phyloP scores from a whole-genome alignment of 495 filamentous ascomycete genomes.

The Penicillium pancosmium region DNA sequence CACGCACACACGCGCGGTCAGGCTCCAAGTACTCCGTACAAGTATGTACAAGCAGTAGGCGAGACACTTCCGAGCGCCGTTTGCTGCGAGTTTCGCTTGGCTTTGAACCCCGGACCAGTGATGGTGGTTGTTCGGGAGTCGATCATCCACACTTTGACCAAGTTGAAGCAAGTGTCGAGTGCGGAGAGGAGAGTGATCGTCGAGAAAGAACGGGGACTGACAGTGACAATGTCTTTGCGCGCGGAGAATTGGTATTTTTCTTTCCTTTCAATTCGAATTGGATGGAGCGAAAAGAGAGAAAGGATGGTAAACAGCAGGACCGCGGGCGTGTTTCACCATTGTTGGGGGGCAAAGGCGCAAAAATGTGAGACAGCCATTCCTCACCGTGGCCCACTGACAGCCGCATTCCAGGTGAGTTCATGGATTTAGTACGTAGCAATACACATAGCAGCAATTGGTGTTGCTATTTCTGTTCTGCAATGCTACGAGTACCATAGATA shows the following conservation, averaged over 20 bases:
- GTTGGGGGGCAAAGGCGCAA: slow-evolving; percentile 17
- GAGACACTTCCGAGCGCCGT: not conserved
- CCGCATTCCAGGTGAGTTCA: slow-evolving; percentile 11
- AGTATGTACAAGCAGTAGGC: slow-evolving; percentile 2
- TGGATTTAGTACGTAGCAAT: not conserved
- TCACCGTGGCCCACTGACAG: slow-evolving; percentile 10
- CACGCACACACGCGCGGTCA: slow-evolving; percentile 7
- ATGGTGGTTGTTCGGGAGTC: slow-evolving; percentile 7
- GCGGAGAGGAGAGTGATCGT: slow-evolving; percentile 13
- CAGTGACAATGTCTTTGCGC: too few species aligned
- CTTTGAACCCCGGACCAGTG: slow-evolving; percentile 11
- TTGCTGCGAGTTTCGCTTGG: slow-evolving; percentile 1
- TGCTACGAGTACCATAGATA: too few species aligned
- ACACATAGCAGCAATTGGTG: too few species aligned
- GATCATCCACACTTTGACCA: slow-evolving; percentile 15
- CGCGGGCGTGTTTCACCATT: slow-evolving; percentile 26
- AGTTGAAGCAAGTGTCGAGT: not conserved
- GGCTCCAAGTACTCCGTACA: not conserved
- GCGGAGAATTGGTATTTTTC: not conserved
- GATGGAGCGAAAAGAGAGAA: slow-evolving; percentile 1
- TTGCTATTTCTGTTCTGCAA: too few species aligned
- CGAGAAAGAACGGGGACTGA: not conserved
- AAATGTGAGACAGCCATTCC: slow-evolving; percentile 35
- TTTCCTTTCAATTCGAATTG: not conserved
- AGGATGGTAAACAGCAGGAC: slow-evolving; percentile 3